Percentiles rank a stretch among this genome's conserved stretches.
Evolutionary conservation across 2,329 filamentous ascomycete genomes (phyloP).

Genomic region (Epichloe bromicola): DNA sequence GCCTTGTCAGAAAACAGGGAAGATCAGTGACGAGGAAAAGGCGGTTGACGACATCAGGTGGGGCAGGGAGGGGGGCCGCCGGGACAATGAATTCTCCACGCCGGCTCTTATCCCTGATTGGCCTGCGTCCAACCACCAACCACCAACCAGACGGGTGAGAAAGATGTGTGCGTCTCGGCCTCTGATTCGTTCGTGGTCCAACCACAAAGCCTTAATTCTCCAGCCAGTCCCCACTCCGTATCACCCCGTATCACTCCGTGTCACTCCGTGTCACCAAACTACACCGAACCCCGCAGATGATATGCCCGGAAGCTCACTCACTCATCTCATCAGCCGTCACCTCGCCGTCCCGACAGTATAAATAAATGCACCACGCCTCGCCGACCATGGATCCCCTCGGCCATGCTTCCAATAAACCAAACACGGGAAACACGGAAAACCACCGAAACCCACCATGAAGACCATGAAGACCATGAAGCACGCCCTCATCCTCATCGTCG

Average conservation of each 20-base stretch:
- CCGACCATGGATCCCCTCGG: too few species aligned
- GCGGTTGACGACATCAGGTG: neutral
- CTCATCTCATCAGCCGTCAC: neutral
- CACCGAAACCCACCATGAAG: neutral
- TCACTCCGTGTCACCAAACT: neutral
- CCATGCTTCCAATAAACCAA: too few species aligned
- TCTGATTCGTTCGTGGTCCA: too few species aligned
- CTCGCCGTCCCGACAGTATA: neutral
- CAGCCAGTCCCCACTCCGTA: too few species aligned
- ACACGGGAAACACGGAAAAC: neutral
- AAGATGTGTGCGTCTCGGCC: too few species aligned
- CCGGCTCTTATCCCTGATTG: neutral
- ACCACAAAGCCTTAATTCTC: too few species aligned
- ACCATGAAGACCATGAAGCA: slow-evolving; percentile 1
- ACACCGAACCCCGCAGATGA: neutral
- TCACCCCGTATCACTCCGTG: neutral
- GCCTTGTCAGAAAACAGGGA: neutral
- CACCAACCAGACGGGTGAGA: too few species aligned
- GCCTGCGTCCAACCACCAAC: neutral
- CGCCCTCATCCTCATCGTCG: slow-evolving; percentile 2
- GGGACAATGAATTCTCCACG: neutral
- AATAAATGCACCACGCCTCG: neutral
- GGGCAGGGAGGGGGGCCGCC: neutral
- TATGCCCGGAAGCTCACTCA: neutral
- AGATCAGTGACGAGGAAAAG: neutral